Base-by-base conservation (phyloP, 2,329 filamentous ascomycete species). In the Dactylellina parvicollis region DNA sequence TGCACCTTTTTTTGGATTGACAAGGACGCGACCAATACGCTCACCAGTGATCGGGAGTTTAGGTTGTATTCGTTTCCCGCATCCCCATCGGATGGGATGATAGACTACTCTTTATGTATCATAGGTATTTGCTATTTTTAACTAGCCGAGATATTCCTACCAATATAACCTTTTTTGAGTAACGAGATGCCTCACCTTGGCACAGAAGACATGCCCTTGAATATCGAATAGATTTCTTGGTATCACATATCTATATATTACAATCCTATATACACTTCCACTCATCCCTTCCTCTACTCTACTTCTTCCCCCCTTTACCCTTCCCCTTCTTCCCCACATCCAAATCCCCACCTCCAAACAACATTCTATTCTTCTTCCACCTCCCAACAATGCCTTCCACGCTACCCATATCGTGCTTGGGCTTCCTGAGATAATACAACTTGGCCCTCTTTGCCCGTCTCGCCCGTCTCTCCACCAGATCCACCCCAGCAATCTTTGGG, bases 391-490 rank as follows among this genome's bases (percentile, higher is more conserved):
- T 84, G 76, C 90, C 88, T 80, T 96, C 91, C 75, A 96, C 91
- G 78, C 87, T 92, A 74, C 92, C 91, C 82, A 92, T 87, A 82
- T 96, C 92, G 82, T 96, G 92, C 82, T 89, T 90, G 70, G 91
- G 88, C 84, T 93, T 85, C 80, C 84, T 87, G 90, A 99, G 90
- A 82, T 94, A 98, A 78, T 91, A 96, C 81, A 99, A 84, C 77
- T 92, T 86, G 24, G 93, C 94, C 78, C 95, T 87, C 80, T 93
- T 89, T 76, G 92, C 92, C 81, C 92, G 87, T 89, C 92, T 95
- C 62, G 65, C 74, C 75, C 88, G 86, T 78, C 94, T 85, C 87
- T 96, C 92, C 81, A 98, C 91, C 78, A 99, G 90, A 83, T 99
- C 94, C 79, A 99, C 92, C 75, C 91, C 92, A 80, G 90, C 88